Base-by-base conservation (phyloP, 345 rosid genomes). In the Linum usitatissimum region DNA sequence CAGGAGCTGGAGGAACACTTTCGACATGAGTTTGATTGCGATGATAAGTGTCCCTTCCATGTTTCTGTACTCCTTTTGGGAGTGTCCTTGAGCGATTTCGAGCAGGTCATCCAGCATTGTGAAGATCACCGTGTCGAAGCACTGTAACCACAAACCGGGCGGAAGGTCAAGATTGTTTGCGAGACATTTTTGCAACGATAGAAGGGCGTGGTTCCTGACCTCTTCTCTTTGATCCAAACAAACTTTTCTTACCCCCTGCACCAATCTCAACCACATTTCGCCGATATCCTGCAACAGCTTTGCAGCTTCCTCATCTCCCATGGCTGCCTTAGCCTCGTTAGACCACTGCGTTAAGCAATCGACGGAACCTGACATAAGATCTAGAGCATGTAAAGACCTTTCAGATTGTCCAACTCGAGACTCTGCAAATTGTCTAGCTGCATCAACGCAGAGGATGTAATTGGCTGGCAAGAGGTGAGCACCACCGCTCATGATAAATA, bases 361-460 rank as follows among this genome's bases (percentile, higher is more conserved):
- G 68, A 84, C 88, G 58, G 95, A 84, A 54, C 77, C 80, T 13
- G 84, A 77, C 90, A 87, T 84, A 57, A 87, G 53, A 57, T 87
- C 82, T 64, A 87, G 71, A 18, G 95, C 82, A 68, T 75, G 66
- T 62, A 79, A 65, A 59, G 90, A 86, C 75, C 85, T 67, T 21
- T 69, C 79, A 39, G 66, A 71, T 63, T 84, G 81, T 6, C 83
- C 86, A 59, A 87, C 79, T 30, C 84, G 82, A 59, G 90, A 87
- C 66, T 77, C 86, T 12, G 95, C 90, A 81, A 87, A 87, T 77
- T 87, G 88, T 65, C 85, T 78, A 10, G 88, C 88, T n/a, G 90
- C 90, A 64, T 87, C 95, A 48, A 77, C 62, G 68, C 88, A 87
- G 53, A 84, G 84, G 67, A 76, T 64, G 59, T 73, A 87, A 75